A percentile compares a stretch with the other conserved stretches of the same genome.
These are phyloP conservation scores for Kodamaea arcana DNA, from an alignment of 1,139 yeast genomes.

Conservation along the genomic window DNA sequence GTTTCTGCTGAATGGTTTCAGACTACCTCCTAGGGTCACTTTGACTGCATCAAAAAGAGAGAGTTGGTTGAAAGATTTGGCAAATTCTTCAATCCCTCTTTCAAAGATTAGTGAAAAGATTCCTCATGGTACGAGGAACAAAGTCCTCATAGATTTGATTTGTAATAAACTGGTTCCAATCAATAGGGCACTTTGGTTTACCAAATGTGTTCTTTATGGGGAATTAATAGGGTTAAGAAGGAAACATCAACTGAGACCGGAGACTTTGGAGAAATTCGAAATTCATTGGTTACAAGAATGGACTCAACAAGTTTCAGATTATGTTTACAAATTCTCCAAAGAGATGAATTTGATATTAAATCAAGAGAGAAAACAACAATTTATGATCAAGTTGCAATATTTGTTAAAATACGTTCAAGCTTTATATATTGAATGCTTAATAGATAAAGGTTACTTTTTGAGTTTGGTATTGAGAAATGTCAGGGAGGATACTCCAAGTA, in stretches of 20 bases:
- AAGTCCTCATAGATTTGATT: conserved; percentile 67
- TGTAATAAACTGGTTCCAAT: conserved; percentile 65
- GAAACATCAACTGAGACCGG: conserved; percentile 25
- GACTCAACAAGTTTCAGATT: conserved; percentile 75
- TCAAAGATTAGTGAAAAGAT: conserved; percentile 67
- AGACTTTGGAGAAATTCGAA: conserved; percentile 35
- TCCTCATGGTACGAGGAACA: conserved; percentile 88
- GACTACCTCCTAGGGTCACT: conserved; percentile 84
- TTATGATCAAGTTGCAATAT: conserved; percentile 56
- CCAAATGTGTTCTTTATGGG: conserved; percentile 79
- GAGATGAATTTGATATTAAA: conserved; percentile 27
- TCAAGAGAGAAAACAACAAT: conserved; percentile 34
- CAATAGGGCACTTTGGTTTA: conserved; percentile 82
- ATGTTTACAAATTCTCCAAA: conserved; percentile 48
- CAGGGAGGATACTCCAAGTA: conserved; percentile 30
- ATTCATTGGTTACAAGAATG: conserved; percentile 76
- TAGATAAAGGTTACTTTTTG: conserved; percentile 60
- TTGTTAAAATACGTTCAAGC: conserved; percentile 56
- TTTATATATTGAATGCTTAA: conserved; percentile 61
- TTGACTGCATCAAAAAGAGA: conserved; percentile 82
- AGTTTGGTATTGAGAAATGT: conserved; percentile 59
- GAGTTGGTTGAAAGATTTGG: conserved; percentile 78
- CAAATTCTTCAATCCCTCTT: conserved; percentile 63
- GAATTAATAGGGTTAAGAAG: conserved; percentile 69
- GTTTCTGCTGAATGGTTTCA: conserved; percentile 51